A percentile compares a stretch with the other conserved stretches of the same genome.
Conservation (phyloP, 179 eudicot species). For the Heliamphora pulchella region DNA sequence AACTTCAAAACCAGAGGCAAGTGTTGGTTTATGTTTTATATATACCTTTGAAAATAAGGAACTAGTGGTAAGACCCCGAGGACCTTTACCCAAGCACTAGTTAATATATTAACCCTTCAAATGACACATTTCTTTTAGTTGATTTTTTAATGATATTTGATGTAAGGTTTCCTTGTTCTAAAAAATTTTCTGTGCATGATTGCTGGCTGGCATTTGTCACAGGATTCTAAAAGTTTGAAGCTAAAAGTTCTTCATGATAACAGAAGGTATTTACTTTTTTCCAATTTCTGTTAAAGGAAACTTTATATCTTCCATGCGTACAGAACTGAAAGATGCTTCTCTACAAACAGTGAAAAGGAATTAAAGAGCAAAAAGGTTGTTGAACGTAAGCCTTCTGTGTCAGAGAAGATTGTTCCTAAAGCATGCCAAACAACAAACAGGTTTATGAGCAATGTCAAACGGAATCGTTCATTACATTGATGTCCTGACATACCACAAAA, state of each 20-base stretch:
- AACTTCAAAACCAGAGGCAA: slow-evolving; percentile 39
- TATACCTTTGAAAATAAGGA: not conserved
- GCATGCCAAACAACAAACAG: slow-evolving; percentile 29
- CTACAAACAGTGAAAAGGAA: slow-evolving; percentile 26
- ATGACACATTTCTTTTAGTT: not conserved
- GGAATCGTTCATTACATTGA: not conserved
- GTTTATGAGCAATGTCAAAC: slow-evolving; percentile 24
- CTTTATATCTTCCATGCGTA: not conserved
- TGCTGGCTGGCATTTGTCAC: slow-evolving; percentile 16
- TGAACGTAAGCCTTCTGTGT: slow-evolving; percentile 22
- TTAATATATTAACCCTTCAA: not conserved
- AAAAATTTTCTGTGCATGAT: not conserved
- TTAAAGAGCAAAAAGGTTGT: slow-evolving; percentile 24
- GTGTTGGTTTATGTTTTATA: not conserved
- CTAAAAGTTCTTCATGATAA: slow-evolving; percentile 16
- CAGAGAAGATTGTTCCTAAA: slow-evolving; percentile 29
- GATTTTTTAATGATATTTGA: not conserved
- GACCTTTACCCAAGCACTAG: not conserved
- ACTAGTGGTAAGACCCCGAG: not conserved
- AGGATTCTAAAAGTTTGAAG: slow-evolving; percentile 24
- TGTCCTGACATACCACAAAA: not conserved
- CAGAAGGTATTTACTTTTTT: slow-evolving; percentile 28
- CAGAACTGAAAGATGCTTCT: not conserved
- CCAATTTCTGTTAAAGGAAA: not conserved
- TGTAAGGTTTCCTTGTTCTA: not conserved